phyloP scores from a whole-genome alignment of 2,329 filamentous ascomycete genomes.

The Talaromyces amestolkiae region DNA sequence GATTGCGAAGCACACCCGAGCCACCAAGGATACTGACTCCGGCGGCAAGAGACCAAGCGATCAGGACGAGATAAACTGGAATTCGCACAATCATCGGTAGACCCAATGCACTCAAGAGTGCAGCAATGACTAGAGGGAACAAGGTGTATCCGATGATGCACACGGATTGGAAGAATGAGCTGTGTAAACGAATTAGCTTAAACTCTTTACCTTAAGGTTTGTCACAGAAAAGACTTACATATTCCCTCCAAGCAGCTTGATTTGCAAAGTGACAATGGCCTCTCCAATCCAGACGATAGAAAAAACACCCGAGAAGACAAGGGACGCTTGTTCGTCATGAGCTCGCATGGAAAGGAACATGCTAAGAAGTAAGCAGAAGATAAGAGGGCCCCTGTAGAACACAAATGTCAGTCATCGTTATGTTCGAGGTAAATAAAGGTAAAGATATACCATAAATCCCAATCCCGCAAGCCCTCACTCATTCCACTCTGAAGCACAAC shows the following conservation, averaged over 20 bases:
- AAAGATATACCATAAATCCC: conserved; percentile 76
- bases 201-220: conserved; percentile 8
- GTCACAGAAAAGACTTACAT: conserved; percentile 66
- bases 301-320: conserved; percentile 95
- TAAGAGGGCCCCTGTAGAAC: conserved; percentile 71
- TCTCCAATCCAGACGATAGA: conserved; percentile 96
- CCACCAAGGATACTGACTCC: conserved; percentile 94
- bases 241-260: conserved; percentile 91
- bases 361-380: conserved; percentile 88
- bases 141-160: conserved; percentile 98
- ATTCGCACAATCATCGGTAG: conserved; percentile 79
- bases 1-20: conserved; percentile 91
- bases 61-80: conserved; percentile 83
- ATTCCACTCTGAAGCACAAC: conserved; percentile 67
- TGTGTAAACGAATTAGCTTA: conserved; percentile 40
- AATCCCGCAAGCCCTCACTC: conserved; percentile 88
- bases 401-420: conserved; percentile 1
- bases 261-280: conserved; percentile 95
- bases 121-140: conserved; percentile 92
- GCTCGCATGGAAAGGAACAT: conserved; percentile 83
- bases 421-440: not conserved
- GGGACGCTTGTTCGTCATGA: conserved; percentile 73
- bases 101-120: conserved; percentile 78
- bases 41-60: conserved; percentile 90
- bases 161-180: conserved; percentile 94